Evolutionary conservation across 2,329 filamentous ascomycete genomes (phyloP).

Genomic region (Scortechinia acanthostroma): DNA sequence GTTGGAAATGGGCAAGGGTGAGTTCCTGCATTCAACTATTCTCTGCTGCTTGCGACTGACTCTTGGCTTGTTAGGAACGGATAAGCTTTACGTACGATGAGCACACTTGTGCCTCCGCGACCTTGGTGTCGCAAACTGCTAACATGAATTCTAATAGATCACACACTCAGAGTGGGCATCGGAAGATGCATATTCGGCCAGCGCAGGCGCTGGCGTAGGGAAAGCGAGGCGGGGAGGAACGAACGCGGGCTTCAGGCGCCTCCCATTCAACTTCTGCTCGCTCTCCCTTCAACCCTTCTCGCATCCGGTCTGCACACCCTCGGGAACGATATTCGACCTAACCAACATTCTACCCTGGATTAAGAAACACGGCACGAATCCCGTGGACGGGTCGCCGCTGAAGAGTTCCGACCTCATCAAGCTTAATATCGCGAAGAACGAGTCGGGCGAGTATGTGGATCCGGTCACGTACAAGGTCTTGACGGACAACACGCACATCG

Average conservation of each 20-base stretch:
- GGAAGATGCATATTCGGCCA: constrained; percentile 79
- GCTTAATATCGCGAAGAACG: constrained; percentile 84
- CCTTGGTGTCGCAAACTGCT: neutral
- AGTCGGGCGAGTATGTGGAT: constrained; percentile 77
- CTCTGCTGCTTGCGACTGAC: neutral
- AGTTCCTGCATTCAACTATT: neutral
- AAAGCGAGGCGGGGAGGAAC: constrained; percentile 38
- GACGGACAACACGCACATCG: constrained; percentile 95
- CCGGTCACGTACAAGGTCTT: constrained; percentile 96
- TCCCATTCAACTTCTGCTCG: constrained; percentile 97
- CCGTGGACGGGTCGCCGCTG: constrained; percentile 74
- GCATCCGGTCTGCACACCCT: constrained; percentile 82
- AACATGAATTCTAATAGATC: constrained; percentile 41
- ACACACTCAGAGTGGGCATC: constrained; percentile 98
- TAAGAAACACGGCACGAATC: constrained; percentile 87
- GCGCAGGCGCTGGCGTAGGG: constrained; percentile 64
- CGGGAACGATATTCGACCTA: constrained; percentile 88
- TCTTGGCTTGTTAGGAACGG: neutral
- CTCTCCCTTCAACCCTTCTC: constrained; percentile 91
- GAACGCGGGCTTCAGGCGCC: constrained; percentile 70
- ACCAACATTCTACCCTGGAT: constrained; percentile 93
- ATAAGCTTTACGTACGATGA: neutral
- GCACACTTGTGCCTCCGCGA: neutral
- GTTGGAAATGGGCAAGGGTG: constrained; percentile 2
- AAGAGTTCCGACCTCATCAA: constrained; percentile 79